Evolutionary conservation across 441 rosid species (phyloP), one percentile per base, ranked within the genome.

Genomic region (Iberis amara): DNA sequence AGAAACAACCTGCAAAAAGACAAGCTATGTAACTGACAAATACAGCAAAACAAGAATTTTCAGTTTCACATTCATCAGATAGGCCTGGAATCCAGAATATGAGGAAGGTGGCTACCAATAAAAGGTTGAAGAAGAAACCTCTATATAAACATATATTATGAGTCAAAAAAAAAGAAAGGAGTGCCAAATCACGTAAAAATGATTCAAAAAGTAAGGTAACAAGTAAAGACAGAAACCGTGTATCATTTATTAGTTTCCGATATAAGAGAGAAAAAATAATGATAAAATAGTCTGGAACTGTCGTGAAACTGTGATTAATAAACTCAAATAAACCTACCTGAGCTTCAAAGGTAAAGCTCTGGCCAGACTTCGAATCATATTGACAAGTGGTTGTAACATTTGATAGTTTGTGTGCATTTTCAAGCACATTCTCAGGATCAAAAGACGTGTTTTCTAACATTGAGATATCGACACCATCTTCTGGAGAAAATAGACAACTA

Each of bases 311-410:
- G 21, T 18, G 21, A 18, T 1, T 1, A 18, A 18, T 18, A 18
- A 18, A 9, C 26, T 35, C 18, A 41, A 48, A 42, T 45, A 35
- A 55, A 55, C 51, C 26, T 66, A 89, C 99, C 94, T 94, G 97
- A 37, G 95, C 83, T 84, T 94, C 99, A 59, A 94, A 83, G 41
- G 97, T 87, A 61, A 81, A 75, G 79, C 94, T 87, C 66, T 61
- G 81, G 38, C 61, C 54, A 57, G 64, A 39, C 57, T 64, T 77
- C 38, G 76, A 65, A 69, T 85, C 80, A 58, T 55, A 52, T 60
- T 73, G 80, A 65, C 76, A 66, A 61, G 76, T 43, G 59, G 59
- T 71, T 52, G 76, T 59, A 32, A 44, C 38, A 54, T 72, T 78
- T n/a, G 73, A 74, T 56, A 77, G 39, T 61, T 68, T 76, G 47